These are phyloP conservation scores for Talaromyces islandicus DNA, from an alignment of 2,329 filamentous ascomycete genomes.

Conservation along the genomic window DNA sequence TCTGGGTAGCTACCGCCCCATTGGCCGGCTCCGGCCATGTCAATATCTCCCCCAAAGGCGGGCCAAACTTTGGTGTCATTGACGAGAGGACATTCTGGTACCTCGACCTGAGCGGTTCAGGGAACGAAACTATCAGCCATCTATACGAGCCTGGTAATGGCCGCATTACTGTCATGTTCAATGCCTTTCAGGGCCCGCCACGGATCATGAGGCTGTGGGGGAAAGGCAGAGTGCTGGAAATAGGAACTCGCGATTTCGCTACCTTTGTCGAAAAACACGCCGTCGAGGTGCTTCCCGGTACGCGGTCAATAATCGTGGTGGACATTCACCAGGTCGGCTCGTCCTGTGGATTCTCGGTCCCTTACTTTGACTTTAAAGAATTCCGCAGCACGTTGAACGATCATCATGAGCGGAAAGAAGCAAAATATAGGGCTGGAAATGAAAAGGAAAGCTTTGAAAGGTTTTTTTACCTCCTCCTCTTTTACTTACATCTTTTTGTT, in stretches of 20 bases:
- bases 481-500: background rate
- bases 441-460: constrained; percentile 10
- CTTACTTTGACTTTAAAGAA: constrained; percentile 9
- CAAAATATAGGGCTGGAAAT: constrained; percentile 7
- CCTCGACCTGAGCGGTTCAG: constrained; percentile 9
- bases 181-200: constrained; percentile 8
- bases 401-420: constrained; percentile 1
- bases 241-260: background rate
- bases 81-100: constrained; percentile 11
- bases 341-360: constrained; percentile 10
- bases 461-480: background rate
- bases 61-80: constrained; percentile 7
- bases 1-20: constrained; percentile 10
- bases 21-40: constrained; percentile 10
- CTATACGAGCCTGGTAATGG: constrained; percentile 10
- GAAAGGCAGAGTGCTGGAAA: constrained; percentile 7
- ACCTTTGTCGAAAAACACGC: constrained; percentile 6
- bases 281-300: constrained; percentile 1
- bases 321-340: constrained; percentile 11
- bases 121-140: constrained; percentile 12
- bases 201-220: constrained; percentile 11
- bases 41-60: constrained; percentile 10
- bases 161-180: constrained; percentile 11
- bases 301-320: constrained; percentile 9
- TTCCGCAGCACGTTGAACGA: constrained; percentile 5